A percentile compares a stretch with the other conserved stretches of the same genome.
Evolutionary conservation across 371 early-diverging fungal genomes (phyloP).

Genomic region (Circinella minor): DNA sequence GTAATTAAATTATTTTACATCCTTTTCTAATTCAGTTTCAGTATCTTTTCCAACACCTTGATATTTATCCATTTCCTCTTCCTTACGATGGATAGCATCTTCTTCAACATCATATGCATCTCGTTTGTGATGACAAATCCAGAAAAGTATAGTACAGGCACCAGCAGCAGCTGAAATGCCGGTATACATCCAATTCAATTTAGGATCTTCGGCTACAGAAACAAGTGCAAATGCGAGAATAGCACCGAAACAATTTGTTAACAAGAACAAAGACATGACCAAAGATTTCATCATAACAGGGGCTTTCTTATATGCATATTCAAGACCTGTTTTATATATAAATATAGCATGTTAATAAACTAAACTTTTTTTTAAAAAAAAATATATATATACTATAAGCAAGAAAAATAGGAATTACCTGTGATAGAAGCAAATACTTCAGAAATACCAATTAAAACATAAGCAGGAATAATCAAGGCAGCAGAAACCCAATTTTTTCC

Average conservation of each 20-base stretch:
- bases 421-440: conserved; percentile 79
- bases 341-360: too few species aligned
- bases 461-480: conserved; percentile 73
- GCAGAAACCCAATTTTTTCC: conserved; percentile 56
- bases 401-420: conserved; percentile 18
- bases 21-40: conserved; percentile 14
- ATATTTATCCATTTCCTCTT: conserved; percentile 16
- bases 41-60: conserved; percentile 13
- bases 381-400: too few species aligned
- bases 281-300: conserved; percentile 77
- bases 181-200: conserved; percentile 69
- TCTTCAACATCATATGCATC: conserved; percentile 28
- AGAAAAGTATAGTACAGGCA: conserved; percentile 24
- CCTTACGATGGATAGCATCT: conserved; percentile 29
- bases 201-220: conserved; percentile 67
- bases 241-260: conserved; percentile 71
- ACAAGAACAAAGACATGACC: conserved; percentile 73
- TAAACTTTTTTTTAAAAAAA: too few species aligned
- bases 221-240: conserved; percentile 72
- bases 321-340: conserved; percentile 43
- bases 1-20: neutral
- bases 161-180: conserved; percentile 39
- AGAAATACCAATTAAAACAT: conserved; percentile 67
- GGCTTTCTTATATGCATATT: conserved; percentile 81
- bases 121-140: conserved; percentile 24